These are phyloP conservation scores for Hansenula lynferdii DNA, from an alignment of 1,139 yeast genomes.

Conservation along the genomic window DNA sequence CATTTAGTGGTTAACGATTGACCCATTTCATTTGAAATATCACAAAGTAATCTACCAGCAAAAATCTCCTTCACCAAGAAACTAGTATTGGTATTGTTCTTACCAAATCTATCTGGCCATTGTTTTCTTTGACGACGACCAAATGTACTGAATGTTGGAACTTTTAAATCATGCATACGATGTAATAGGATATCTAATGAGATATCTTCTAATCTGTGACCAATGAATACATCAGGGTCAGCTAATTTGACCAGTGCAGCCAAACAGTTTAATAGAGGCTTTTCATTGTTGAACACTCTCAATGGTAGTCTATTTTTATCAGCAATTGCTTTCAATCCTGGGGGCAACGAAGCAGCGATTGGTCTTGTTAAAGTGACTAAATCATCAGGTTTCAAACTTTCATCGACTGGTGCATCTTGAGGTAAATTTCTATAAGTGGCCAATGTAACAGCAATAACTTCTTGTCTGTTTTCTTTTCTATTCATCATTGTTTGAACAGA, in stretches of 20 bases:
- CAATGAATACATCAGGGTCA: constrained; percentile 90
- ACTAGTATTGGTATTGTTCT: constrained; percentile 39
- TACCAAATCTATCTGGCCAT: constrained; percentile 75
- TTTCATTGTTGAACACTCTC: constrained; percentile 66
- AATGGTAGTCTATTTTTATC: constrained; percentile 43
- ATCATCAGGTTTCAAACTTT: constrained; percentile 49
- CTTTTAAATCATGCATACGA: constrained; percentile 70
- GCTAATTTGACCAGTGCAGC: constrained; percentile 63
- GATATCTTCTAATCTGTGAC: constrained; percentile 79
- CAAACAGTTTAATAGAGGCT: constrained; percentile 65
- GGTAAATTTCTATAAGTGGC: constrained; percentile 64
- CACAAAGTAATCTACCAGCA: constrained; percentile 87
- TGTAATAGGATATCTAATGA: constrained; percentile 79
- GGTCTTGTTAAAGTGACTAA: constrained; percentile 75
- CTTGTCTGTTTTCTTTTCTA: constrained; percentile 69
- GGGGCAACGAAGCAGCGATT: constrained; percentile 59
- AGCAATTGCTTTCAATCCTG: constrained; percentile 62
- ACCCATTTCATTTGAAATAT: constrained; percentile 92
- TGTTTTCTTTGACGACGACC: constrained; percentile 74
- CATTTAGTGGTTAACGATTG: constrained; percentile 88
- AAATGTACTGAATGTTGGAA: constrained; percentile 73
- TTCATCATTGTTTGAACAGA: constrained; percentile 81
- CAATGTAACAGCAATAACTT: constrained; percentile 76
- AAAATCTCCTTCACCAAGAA: constrained; percentile 62
- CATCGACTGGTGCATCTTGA: constrained; percentile 68